These are phyloP conservation scores for Zangia roseola DNA, from an alignment of 768 basidiomycete genomes.

Conservation along the genomic window DNA sequence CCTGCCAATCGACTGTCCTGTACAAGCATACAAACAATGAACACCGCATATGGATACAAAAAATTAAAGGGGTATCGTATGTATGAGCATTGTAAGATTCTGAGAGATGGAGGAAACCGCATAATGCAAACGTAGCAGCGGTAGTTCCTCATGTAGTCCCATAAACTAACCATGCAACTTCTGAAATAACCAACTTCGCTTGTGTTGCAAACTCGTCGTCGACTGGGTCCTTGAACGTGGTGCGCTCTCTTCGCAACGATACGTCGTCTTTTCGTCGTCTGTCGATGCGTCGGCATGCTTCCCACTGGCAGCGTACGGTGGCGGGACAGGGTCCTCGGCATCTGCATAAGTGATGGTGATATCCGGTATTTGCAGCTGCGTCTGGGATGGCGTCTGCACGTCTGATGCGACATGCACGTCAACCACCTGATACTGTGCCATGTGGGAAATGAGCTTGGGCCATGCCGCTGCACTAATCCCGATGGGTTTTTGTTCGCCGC, in stretches of 20 bases:
- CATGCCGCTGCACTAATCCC: constrained; percentile 55
- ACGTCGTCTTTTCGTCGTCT: constrained; percentile 18
- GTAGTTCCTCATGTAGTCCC: too few species aligned
- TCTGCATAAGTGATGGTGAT: constrained; percentile 26
- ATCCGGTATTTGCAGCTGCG: constrained; percentile 24
- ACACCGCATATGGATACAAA: too few species aligned
- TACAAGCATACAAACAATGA: too few species aligned
- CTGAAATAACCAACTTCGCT: constrained; percentile 18
- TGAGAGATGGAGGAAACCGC: too few species aligned
- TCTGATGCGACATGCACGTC: constrained; percentile 34
- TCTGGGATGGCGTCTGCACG: too few species aligned
- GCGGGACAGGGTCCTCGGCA: constrained; percentile 29
- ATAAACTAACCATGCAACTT: constrained; percentile 1
- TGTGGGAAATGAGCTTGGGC: constrained; percentile 38
- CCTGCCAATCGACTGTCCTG: too few species aligned
- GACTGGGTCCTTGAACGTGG: neutral
- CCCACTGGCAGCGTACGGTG: too few species aligned
- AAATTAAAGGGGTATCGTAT: too few species aligned
- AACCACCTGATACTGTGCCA: constrained; percentile 49
- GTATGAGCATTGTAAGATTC: too few species aligned
- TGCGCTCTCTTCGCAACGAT: neutral
- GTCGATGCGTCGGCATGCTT: neutral
- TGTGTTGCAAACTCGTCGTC: neutral
- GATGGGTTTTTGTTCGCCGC: constrained; percentile 35
- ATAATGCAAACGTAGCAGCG: too few species aligned